phyloP scores from a whole-genome alignment of 2,329 filamentous ascomycete species.

The Botrytis medusae region DNA sequence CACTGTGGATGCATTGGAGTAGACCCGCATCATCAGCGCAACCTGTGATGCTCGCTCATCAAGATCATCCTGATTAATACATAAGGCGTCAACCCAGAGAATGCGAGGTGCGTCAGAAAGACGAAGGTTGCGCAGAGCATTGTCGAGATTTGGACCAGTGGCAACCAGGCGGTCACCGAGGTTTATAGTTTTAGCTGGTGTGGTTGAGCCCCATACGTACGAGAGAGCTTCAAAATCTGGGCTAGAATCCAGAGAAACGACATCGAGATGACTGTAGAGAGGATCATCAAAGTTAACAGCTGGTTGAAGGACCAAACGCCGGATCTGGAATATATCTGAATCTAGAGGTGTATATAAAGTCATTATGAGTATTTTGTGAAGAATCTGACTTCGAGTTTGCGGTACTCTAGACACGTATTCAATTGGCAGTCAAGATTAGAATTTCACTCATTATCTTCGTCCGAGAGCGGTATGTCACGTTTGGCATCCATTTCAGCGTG shows the following conservation, averaged over 20 bases:
- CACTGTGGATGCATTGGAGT: conserved; percentile 22
- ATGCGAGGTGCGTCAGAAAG: background rate
- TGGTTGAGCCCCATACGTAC: conserved; percentile 22
- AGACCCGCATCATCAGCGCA: conserved; percentile 30
- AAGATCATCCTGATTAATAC: conserved; percentile 30
- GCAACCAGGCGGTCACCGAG: background rate
- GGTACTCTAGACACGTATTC: background rate
- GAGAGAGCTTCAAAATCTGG: conserved; percentile 25
- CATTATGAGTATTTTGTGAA: background rate
- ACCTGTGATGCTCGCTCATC: conserved; percentile 29
- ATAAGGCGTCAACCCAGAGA: conserved; percentile 25
- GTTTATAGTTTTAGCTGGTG: background rate
- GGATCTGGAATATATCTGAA: conserved; percentile 3
- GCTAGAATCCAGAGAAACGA: conserved; percentile 13
- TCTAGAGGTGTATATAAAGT: background rate
- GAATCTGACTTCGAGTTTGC: background rate
- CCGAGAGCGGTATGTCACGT: background rate
- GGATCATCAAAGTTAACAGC: background rate
- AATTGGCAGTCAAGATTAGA: fast-evolving
- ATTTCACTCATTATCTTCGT: fast-evolving
- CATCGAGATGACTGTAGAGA: conserved; percentile 16
- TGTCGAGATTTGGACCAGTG: conserved; percentile 21
- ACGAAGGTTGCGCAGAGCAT: conserved; percentile 19
- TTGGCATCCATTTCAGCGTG: conserved; percentile 4
- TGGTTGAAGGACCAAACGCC: conserved; percentile 17